A percentile compares a stretch with the other conserved stretches of the same genome.
Evolutionary conservation across 768 basidiomycete genomes (phyloP).

Genomic region (Macrocybe gigantea): DNA sequence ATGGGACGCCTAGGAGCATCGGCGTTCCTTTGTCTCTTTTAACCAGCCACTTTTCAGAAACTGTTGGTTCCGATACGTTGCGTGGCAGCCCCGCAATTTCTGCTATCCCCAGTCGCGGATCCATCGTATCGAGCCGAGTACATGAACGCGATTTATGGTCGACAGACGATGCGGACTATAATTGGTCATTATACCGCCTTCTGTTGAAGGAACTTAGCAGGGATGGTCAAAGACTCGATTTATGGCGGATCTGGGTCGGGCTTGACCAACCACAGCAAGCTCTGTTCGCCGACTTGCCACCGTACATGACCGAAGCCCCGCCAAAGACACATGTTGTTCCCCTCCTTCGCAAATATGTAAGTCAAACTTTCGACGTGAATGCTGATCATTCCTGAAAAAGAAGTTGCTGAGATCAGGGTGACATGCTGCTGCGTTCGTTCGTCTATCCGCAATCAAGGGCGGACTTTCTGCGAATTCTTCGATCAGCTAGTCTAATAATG

Average conservation of each 20-base stretch:
- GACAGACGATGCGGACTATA: slow-evolving; percentile 39
- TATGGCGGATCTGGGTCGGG: slow-evolving; percentile 63
- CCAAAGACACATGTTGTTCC: slow-evolving; percentile 39
- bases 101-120: no score
- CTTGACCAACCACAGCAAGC: slow-evolving; percentile 25
- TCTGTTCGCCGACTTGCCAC: no score
- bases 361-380: slow-evolving; percentile 14
- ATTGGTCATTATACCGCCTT: slow-evolving; percentile 55
- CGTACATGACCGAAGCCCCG: slow-evolving; percentile 6
- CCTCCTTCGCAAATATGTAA: slow-evolving; percentile 56
- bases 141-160: slow-evolving; percentile 43
- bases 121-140: no score
- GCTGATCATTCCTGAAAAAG: not conserved
- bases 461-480: slow-evolving; percentile 53
- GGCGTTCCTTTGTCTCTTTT: no score
- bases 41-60: no score
- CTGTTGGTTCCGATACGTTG: no score
- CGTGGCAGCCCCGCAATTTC: no score
- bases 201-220: slow-evolving; percentile 48
- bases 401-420: slow-evolving; percentile 33
- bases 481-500: slow-evolving; percentile 35
- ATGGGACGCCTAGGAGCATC: slow-evolving; percentile 1
- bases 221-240: slow-evolving; percentile 71
- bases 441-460: slow-evolving; percentile 75
- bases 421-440: slow-evolving; percentile 50